These are phyloP conservation scores for Podaxis sp. DNA, from an alignment of 768 basidiomycete genomes.

Conservation along the genomic window DNA sequence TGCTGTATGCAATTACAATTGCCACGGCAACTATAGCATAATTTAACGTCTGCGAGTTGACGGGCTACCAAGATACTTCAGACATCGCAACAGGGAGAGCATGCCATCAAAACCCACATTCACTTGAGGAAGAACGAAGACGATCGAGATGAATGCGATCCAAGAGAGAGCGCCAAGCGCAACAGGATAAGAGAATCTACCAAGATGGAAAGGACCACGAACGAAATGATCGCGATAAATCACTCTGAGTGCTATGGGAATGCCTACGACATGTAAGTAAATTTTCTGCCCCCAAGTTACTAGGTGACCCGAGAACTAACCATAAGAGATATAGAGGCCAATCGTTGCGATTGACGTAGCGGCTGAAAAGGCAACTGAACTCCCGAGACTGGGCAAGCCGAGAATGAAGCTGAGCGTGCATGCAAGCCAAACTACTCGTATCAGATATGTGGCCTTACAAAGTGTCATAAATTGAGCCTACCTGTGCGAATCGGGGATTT, in stretches of 20 bases:
- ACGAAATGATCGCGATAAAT: constrained; percentile 55
- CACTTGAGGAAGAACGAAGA: constrained; percentile 66
- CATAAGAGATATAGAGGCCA: constrained; percentile 74
- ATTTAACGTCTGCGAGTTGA: constrained; percentile 67
- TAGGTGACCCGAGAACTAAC: constrained; percentile 23
- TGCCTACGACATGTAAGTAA: constrained; percentile 28
- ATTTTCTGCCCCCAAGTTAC: background rate
- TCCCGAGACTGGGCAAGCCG: constrained; percentile 69
- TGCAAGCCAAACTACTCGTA: constrained; percentile 69
- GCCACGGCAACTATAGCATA: constrained; percentile 75
- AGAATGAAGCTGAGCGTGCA: constrained; percentile 73
- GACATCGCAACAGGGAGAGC: background rate
- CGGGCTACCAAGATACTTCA: constrained; percentile 38
- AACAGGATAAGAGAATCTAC: constrained; percentile 56
- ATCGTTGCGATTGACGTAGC: constrained; percentile 67
- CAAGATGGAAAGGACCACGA: constrained; percentile 71
- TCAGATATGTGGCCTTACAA: background rate
- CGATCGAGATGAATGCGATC: constrained; percentile 71
- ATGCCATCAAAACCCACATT: constrained; percentile 35
- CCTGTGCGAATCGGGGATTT: constrained; percentile 68
- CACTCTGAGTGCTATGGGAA: constrained; percentile 67
- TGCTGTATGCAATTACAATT: constrained; percentile 59
- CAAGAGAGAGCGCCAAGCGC: constrained; percentile 55
- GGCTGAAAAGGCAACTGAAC: constrained; percentile 62
- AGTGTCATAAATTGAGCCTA: constrained; percentile 18